Percentiles rank a stretch among this genome's conserved stretches.
phyloP scores from a whole-genome alignment of 345 rosid species.

The Aquilaria yunnanensis region DNA sequence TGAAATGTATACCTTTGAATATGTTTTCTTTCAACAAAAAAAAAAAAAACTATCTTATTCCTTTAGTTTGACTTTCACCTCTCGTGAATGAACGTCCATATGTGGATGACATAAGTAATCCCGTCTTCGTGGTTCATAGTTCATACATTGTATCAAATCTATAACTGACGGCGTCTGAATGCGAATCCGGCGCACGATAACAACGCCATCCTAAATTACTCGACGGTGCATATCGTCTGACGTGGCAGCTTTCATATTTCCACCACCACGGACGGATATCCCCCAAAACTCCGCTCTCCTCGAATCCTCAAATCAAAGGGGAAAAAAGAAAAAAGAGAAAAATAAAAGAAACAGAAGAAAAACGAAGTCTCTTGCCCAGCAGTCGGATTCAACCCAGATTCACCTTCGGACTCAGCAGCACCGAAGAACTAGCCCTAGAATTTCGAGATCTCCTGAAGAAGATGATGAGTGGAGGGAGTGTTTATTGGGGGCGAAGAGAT shows the following conservation, averaged over 20 bases:
- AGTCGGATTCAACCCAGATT: background rate
- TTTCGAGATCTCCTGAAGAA: constrained; percentile 7
- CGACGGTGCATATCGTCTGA: constrained; percentile 15
- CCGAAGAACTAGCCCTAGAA: background rate
- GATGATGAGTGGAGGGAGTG: constrained; percentile 55
- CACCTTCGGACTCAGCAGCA: background rate
- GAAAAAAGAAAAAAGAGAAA: background rate
- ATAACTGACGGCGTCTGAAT: constrained; percentile 1
- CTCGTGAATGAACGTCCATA: no score
- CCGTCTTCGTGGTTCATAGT: no score
- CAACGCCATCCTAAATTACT: constrained; percentile 6
- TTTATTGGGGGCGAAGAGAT: constrained; percentile 59
- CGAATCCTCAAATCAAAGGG: no score
- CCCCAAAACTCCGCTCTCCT: no score
- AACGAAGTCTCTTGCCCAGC: background rate
- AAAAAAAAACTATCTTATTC: no score
- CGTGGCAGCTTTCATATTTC: constrained; percentile 14
- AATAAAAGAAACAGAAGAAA: background rate
- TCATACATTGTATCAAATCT: background rate
- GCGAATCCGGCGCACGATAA: constrained; percentile 5
- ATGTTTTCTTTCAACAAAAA: no score
- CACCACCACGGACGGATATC: no score
- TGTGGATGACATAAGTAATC: no score
- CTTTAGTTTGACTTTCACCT: no score
- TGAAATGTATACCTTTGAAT: no score